Conservation (phyloP, 176 grass and related monocot species). For the Oryza australiensis region DNA sequence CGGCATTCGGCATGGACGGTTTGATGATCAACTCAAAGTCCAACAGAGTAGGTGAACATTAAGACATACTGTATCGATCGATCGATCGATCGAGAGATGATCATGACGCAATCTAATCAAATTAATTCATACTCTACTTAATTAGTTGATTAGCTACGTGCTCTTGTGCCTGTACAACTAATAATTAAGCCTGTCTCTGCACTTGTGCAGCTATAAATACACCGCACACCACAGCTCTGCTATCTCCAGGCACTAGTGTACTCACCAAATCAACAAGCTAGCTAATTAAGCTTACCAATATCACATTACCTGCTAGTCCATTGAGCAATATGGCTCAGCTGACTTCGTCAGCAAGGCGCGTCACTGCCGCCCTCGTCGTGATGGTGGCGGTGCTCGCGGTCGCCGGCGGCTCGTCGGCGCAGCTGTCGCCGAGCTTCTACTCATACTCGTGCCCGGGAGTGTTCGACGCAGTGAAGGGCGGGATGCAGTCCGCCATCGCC, state of each 20-base stretch:
- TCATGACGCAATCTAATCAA: conserved; percentile 6
- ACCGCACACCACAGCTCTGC: background rate
- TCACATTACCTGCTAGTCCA: background rate
- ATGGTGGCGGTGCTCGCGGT: background rate
- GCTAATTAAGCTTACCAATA: background rate
- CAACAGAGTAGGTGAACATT: conserved; percentile 13
- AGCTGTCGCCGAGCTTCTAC: conserved; percentile 58
- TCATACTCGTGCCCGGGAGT: conserved; percentile 59
- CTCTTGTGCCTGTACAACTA: too few species aligned
- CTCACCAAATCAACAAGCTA: background rate
- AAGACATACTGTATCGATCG: too few species aligned
- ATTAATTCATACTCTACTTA: too few species aligned
- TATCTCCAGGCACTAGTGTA: background rate
- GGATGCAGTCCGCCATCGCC: conserved; percentile 45
- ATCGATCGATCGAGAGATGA: background rate
- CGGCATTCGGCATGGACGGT: background rate
- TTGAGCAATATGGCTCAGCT: background rate
- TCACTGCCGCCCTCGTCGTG: background rate
- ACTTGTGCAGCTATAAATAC: background rate
- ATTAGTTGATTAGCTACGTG: too few species aligned
- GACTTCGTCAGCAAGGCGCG: background rate
- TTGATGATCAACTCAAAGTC: conserved; percentile 30
- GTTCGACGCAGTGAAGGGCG: conserved; percentile 45
- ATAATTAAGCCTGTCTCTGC: too few species aligned
- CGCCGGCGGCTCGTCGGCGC: conserved; percentile 33